These are phyloP conservation scores for Lepiota subincarnata DNA, from an alignment of 768 basidiomycete species.

Conservation along the genomic window DNA sequence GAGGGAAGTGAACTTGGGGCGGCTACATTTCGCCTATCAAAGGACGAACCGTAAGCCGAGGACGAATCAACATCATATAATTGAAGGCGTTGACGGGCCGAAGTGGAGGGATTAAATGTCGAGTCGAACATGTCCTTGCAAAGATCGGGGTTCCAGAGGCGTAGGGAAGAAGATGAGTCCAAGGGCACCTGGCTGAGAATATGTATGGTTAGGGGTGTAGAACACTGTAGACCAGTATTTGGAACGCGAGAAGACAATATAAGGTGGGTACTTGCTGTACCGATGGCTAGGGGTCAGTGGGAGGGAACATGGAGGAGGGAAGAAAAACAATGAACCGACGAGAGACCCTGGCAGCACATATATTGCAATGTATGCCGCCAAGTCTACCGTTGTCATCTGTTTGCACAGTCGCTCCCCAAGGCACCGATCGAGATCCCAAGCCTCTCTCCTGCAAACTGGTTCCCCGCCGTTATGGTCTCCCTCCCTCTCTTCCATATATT, in stretches of 20 bases:
- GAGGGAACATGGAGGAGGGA: constrained; percentile 1
- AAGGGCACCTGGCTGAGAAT: background rate
- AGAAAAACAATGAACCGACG: background rate
- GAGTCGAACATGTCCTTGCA: background rate
- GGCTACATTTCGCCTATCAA: constrained; percentile 11
- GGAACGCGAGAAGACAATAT: no score
- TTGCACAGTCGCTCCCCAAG: constrained; percentile 19
- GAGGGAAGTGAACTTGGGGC: constrained; percentile 9
- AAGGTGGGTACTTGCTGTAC: background rate
- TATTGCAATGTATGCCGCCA: background rate
- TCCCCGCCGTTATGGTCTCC: background rate
- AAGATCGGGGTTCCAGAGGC: background rate
- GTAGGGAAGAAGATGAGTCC: background rate
- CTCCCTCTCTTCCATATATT: no score
- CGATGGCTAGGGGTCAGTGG: background rate
- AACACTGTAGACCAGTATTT: background rate
- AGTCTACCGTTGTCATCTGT: constrained; percentile 14
- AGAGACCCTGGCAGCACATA: constrained; percentile 4
- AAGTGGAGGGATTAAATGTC: background rate
- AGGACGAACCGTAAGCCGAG: constrained; percentile 9
- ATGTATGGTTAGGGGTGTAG: background rate
- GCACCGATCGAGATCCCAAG: background rate
- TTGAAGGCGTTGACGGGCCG: background rate
- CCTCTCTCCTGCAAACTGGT: background rate
- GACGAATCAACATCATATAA: constrained; percentile 7